Conservation (phyloP, 768 basidiomycete species). For the Leccinellum albellum region DNA sequence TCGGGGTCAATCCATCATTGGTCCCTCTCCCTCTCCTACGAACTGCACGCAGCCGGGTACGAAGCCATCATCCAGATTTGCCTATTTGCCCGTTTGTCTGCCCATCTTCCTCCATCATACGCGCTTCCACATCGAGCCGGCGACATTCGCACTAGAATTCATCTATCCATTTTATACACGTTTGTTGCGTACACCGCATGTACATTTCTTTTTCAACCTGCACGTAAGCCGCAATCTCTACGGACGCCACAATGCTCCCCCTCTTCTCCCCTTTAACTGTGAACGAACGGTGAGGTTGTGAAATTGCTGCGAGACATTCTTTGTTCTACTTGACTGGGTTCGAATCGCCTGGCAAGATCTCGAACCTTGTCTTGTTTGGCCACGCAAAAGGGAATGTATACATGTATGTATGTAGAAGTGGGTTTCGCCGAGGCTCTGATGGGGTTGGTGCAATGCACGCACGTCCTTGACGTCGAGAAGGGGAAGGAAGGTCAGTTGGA, state of each 20-base stretch:
- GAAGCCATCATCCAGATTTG: background rate
- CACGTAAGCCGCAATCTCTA: constrained; percentile 12
- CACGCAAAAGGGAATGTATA: background rate
- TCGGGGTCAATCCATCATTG: background rate
- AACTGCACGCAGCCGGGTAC: background rate
- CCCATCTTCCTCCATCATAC: background rate
- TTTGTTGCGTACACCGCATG: constrained; percentile 11
- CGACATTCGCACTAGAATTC: constrained; percentile 11
- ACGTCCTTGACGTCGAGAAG: background rate
- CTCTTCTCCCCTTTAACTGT: background rate
- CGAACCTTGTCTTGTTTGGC: constrained; percentile 2
- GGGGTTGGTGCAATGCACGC: constrained; percentile 6
- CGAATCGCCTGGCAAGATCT: constrained; percentile 22
- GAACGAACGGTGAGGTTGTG: constrained; percentile 10
- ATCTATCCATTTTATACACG: constrained; percentile 10
- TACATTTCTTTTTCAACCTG: constrained; percentile 1
- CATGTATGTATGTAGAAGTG: constrained; percentile 9
- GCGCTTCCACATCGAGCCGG: background rate
- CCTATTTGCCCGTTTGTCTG: background rate
- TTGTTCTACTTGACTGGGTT: background rate
- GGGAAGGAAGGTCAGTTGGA: background rate
- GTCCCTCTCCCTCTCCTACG: background rate
- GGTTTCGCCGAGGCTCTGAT: constrained; percentile 27
- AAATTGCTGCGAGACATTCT: background rate
- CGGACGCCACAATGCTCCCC: constrained; percentile 15